Percentiles rank a stretch among this genome's conserved stretches.
Evolutionary conservation across 257 asterid species (phyloP).

Genomic region (Linderniella brevidens): DNA sequence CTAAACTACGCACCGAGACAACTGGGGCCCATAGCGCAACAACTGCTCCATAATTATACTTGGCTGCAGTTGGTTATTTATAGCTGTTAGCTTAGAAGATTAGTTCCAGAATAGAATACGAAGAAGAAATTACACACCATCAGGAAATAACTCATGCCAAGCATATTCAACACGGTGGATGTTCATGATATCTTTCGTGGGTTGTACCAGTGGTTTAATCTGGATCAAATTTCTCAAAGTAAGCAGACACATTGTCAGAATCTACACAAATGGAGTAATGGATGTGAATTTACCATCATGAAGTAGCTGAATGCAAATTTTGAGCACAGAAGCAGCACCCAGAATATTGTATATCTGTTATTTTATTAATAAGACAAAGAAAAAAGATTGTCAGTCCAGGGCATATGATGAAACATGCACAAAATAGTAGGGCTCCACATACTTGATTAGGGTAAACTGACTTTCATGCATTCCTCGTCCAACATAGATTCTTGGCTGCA

Average conservation of each 20-base stretch:
- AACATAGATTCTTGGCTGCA: constrained; percentile 88
- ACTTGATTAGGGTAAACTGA: constrained; percentile 81
- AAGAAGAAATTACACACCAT: constrained; percentile 31
- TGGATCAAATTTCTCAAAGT: constrained; percentile 18
- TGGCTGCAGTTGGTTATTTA: constrained; percentile 39
- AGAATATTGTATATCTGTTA: constrained; percentile 88
- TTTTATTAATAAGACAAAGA: constrained; percentile 11
- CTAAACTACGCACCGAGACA: constrained; percentile 37
- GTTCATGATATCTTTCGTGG: constrained; percentile 66
- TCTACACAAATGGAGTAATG: constrained; percentile 8
- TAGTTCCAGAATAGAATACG: constrained; percentile 7
- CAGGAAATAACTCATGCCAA: constrained; percentile 93
- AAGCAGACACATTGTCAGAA: background rate
- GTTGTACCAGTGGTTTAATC: constrained; percentile 82
- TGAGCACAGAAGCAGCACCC: constrained; percentile 71
- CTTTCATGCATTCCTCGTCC: constrained; percentile 99
- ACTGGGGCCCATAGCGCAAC: constrained; percentile 76
- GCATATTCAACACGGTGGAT: constrained; percentile 55
- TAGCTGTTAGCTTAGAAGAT: constrained; percentile 11
- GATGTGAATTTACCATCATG: constrained; percentile 46
- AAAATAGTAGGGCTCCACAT: constrained; percentile 15
- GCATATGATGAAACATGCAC: constrained; percentile 8
- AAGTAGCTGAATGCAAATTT: constrained; percentile 73
- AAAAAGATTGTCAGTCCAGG: constrained; percentile 9
- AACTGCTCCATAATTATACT: constrained; percentile 53